Conservation (phyloP, 805 yeast genomes). For the Metschnikowia shivogae region DNA sequence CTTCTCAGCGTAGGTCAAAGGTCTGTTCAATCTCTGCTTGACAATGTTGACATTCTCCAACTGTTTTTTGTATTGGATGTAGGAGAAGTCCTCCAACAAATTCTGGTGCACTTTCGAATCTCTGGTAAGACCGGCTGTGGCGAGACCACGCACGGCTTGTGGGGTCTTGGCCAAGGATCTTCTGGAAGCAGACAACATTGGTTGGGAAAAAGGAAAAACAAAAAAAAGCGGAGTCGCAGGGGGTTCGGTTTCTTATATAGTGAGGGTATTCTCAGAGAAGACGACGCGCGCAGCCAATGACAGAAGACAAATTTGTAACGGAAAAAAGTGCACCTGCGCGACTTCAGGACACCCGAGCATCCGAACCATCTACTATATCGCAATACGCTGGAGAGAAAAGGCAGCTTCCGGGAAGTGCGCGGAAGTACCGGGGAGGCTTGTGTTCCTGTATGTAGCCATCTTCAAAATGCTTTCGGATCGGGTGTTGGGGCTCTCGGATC, state of each 20-base stretch:
- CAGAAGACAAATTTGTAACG: conserved; percentile 21
- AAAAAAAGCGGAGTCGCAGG: conserved; percentile 4
- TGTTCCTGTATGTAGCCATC: too few species aligned
- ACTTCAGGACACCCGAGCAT: conserved; percentile 9
- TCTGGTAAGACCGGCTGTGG: conserved; percentile 20
- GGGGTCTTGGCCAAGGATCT: conserved; percentile 24
- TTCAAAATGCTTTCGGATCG: too few species aligned
- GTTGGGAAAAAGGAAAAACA: conserved; percentile 6
- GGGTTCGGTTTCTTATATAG: conserved; percentile 10
- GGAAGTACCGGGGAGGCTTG: too few species aligned
- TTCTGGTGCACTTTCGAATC: conserved; percentile 47
- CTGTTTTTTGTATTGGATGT: conserved; percentile 88
- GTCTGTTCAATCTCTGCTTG: conserved; percentile 75
- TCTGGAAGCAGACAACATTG: conserved; percentile 43
- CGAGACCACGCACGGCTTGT: conserved; percentile 21
- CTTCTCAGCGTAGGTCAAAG: conserved; percentile 94
- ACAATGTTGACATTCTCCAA: conserved; percentile 84
- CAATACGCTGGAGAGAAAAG: too few species aligned
- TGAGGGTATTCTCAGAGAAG: conserved; percentile 13
- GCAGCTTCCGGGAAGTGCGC: too few species aligned
- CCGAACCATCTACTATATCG: too few species aligned
- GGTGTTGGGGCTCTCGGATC: background rate
- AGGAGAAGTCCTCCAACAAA: conserved; percentile 76
- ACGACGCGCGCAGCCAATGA: conserved; percentile 20
- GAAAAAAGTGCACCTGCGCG: conserved; percentile 2